A percentile compares a stretch with the other conserved stretches of the same genome.
phyloP scores from a whole-genome alignment of 2,329 filamentous ascomycete species.

The Scortechinia acanthostroma region DNA sequence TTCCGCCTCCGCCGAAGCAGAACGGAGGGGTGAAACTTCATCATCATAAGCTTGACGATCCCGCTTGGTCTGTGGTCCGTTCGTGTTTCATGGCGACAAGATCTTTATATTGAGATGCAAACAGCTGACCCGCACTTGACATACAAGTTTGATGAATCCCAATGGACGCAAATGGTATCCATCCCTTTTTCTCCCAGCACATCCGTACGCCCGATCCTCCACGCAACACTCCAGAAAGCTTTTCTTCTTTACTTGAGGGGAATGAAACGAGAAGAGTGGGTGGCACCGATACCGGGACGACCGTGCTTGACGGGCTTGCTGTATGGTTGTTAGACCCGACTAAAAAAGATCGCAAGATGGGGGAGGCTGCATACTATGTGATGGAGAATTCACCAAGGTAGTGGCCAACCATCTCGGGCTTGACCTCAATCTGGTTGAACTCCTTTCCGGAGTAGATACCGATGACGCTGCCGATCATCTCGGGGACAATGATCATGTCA shows the following conservation, averaged over 20 bases:
- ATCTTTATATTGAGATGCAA: slow-evolving; percentile 2
- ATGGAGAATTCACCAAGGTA: slow-evolving; percentile 99
- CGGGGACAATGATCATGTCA: slow-evolving; percentile 99
- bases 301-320: slow-evolving; percentile 99
- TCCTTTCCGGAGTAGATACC: slow-evolving; percentile 99
- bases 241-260: slow-evolving; percentile 78
- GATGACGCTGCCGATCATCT: slow-evolving; percentile 98
- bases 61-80: too few relatives aligned
- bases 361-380: slow-evolving; percentile 74
- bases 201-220: not conserved
- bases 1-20: too few relatives aligned
- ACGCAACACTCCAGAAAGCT: not conserved
- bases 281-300: slow-evolving; percentile 99
- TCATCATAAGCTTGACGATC: too few relatives aligned
- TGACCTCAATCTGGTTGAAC: slow-evolving; percentile 99
- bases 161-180: not conserved
- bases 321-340: slow-evolving; percentile 37
- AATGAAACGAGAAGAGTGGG: slow-evolving; percentile 99
- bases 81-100: slow-evolving; percentile 2
- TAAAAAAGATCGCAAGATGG: not conserved
- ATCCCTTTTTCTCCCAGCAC: not conserved
- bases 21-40: too few relatives aligned
- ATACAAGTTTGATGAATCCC: not conserved
- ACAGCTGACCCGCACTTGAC: slow-evolving; percentile 2
- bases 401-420: slow-evolving; percentile 99